These are phyloP conservation scores for Cornus kousa DNA, from an alignment of 148 eudicot species.

Conservation along the genomic window DNA sequence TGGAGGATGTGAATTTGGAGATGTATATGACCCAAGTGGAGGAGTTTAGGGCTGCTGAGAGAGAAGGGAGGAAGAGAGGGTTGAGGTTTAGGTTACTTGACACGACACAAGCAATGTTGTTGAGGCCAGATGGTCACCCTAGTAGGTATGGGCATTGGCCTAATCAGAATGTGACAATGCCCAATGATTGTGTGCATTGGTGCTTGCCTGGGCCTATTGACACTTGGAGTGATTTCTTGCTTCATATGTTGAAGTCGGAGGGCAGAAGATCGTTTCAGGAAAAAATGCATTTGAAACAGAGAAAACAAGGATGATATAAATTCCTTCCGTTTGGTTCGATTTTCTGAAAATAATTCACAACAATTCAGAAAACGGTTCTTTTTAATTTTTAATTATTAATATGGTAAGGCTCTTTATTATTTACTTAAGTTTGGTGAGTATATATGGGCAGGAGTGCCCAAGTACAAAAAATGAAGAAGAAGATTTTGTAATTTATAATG, in stretches of 20 bases:
- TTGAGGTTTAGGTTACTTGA: constrained; percentile 42
- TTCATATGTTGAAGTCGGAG: constrained; percentile 48
- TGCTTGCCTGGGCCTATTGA: constrained; percentile 75
- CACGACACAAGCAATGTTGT: constrained; percentile 45
- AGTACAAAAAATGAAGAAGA: too few relatives aligned
- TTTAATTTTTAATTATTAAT: too few relatives aligned
- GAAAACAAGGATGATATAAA: neutral
- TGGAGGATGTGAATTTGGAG: constrained; percentile 49
- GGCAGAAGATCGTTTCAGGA: constrained; percentile 12
- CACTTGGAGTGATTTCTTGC: constrained; percentile 60
- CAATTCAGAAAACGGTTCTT: too few relatives aligned
- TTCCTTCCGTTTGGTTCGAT: too few relatives aligned
- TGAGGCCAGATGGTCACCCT: constrained; percentile 78
- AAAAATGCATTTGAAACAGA: neutral
- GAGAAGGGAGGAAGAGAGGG: constrained; percentile 37
- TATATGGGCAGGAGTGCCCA: neutral
- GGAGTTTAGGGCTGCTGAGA: constrained; percentile 41
- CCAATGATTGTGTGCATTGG: constrained; percentile 72
- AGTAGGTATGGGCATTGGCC: constrained; percentile 57
- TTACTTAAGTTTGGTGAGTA: neutral
- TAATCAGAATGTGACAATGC: constrained; percentile 36
- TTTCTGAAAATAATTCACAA: neutral
- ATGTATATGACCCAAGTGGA: constrained; percentile 46
- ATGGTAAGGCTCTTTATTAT: too few relatives aligned
- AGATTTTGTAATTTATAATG: too few relatives aligned